Base-by-base conservation (phyloP, 2,329 filamentous ascomycete genomes). In the Celoporthe dispersa region DNA sequence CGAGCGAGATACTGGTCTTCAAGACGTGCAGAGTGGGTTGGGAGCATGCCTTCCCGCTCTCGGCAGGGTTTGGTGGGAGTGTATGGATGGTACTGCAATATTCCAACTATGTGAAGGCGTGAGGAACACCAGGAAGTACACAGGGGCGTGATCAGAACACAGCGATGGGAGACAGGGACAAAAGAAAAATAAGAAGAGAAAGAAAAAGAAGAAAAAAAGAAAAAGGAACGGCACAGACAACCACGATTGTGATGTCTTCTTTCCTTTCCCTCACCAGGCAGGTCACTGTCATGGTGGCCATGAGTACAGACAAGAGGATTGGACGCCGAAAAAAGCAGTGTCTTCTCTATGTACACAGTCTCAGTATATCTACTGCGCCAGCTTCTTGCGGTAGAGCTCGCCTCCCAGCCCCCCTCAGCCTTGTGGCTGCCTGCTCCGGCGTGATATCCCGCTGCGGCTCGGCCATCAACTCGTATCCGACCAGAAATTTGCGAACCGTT, bases 361-460 rank as follows among this genome's bases (percentile, higher is more conserved):
- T 7, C 19, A 12, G n/a, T 41, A 4, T n/a, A 33, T 51, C 57
- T 66, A 68, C 68, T 70, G 74, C 69, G 74, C 74, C 57, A 90
- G 75, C 74, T 83, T 86, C 78, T 91, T 94, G 73, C 96, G 88
- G 78, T 99, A 98, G 73, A 99, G 82, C 78, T 93, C 89, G 22
- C 94, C 94, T 3, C 90, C 92, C 73, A 94, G 94, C 70, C 86
- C 85, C n/a, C 73, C 92, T 88, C 71, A 99, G 83, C 64, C 90
- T 89, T 35, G 89, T 90, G 19, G 96, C 92, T 1, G 96, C 96
- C 82, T 98, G 96, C 81, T 99, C 96, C 0, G 96, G 95, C 0
- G 96, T 99, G 76, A 99, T 98, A 79, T 99, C 96, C 70, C 96
- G 88, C 81, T 99, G 96, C n/a, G 96, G 95, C 82, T 99, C 96